Conservation (phyloP, 495 filamentous ascomycete species). For the Tuber brumale region DNA sequence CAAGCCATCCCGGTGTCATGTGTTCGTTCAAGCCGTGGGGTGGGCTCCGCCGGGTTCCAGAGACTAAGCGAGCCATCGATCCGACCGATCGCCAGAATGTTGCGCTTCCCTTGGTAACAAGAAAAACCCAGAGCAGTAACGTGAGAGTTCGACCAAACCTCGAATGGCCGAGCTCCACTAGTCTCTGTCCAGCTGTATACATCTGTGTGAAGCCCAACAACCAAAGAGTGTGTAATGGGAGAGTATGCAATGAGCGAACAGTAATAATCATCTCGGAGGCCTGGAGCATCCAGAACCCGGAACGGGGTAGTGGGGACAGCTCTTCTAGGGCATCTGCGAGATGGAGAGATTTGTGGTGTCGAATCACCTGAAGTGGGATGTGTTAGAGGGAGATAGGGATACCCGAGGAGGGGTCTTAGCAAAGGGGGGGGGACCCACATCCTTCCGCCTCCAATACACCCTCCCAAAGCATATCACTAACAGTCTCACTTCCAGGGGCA, state of each 20-base stretch:
- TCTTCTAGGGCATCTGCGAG: slow-evolving; percentile 21
- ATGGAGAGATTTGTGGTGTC: slow-evolving; percentile 31
- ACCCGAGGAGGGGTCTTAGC: not conserved
- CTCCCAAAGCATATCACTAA: slow-evolving; percentile 41
- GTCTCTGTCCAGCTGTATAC: slow-evolving; percentile 88
- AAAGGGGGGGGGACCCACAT: slow-evolving; percentile 22
- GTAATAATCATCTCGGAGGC: slow-evolving; percentile 88
- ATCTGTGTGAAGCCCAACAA: slow-evolving; percentile 68
- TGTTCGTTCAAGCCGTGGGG: slow-evolving; percentile 65
- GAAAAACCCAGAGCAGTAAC: slow-evolving; percentile 87
- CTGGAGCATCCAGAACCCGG: slow-evolving; percentile 76
- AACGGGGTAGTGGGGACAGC: slow-evolving; percentile 15
- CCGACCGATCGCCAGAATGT: slow-evolving; percentile 79
- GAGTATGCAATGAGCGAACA: slow-evolving; percentile 88
- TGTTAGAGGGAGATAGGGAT: slow-evolving; percentile 11
- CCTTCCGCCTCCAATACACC: slow-evolving; percentile 33
- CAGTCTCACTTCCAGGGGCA: slow-evolving; percentile 20
- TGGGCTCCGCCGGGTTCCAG: slow-evolving; percentile 55
- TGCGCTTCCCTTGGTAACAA: slow-evolving; percentile 63
- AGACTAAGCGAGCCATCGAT: slow-evolving; percentile 57
- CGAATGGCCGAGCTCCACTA: slow-evolving; percentile 47
- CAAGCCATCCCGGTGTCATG: slow-evolving; percentile 69
- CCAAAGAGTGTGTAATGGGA: slow-evolving; percentile 62
- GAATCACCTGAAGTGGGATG: slow-evolving; percentile 18
- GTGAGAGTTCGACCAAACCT: slow-evolving; percentile 46